Evolutionary conservation across 2,329 filamentous ascomycete genomes (phyloP).

Genomic region (Curvularia sp.): DNA sequence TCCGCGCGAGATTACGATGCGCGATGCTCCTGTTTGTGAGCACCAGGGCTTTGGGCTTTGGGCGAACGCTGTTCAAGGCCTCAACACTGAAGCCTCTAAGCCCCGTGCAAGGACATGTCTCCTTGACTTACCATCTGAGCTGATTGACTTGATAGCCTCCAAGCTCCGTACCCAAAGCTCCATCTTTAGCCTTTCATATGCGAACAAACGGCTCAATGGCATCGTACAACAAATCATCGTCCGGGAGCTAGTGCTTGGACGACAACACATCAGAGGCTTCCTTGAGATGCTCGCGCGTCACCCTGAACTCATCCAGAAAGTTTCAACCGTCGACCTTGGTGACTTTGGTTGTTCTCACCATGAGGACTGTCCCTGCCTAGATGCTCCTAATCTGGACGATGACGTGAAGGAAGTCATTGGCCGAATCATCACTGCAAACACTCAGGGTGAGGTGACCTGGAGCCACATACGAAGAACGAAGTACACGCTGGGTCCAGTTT

Average conservation of each 20-base stretch:
- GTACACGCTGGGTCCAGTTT: conserved; percentile 2
- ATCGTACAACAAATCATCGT: conserved; percentile 27
- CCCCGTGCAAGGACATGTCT: conserved; percentile 4
- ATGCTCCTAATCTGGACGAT: neutral
- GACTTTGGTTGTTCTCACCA: conserved; percentile 17
- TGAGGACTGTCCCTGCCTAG: conserved; percentile 5
- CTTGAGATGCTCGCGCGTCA: conserved; percentile 17
- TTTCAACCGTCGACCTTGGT: conserved; percentile 23
- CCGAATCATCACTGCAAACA: conserved; percentile 8
- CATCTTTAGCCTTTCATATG: conserved; percentile 20
- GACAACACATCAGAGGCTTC: conserved; percentile 19
- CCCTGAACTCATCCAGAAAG: conserved; percentile 17
- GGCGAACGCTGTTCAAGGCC: neutral
- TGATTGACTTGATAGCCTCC: conserved; percentile 19
- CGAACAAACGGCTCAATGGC: conserved; percentile 17
- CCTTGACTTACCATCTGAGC: conserved; percentile 18
- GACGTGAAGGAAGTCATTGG: conserved; percentile 3
- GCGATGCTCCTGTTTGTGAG: neutral
- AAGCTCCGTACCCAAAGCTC: conserved; percentile 4
- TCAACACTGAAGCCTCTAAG: neutral
- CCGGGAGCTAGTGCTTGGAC: conserved; percentile 18
- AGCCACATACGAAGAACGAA: conserved; percentile 1
- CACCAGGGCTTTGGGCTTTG: neutral
- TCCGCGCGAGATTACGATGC: conserved; percentile 6
- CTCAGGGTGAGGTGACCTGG: conserved; percentile 1